Evolutionary conservation across 768 basidiomycete genomes (phyloP), one percentile per base, ranked within the genome.

Genomic region (Tephrocybe sp.): DNA sequence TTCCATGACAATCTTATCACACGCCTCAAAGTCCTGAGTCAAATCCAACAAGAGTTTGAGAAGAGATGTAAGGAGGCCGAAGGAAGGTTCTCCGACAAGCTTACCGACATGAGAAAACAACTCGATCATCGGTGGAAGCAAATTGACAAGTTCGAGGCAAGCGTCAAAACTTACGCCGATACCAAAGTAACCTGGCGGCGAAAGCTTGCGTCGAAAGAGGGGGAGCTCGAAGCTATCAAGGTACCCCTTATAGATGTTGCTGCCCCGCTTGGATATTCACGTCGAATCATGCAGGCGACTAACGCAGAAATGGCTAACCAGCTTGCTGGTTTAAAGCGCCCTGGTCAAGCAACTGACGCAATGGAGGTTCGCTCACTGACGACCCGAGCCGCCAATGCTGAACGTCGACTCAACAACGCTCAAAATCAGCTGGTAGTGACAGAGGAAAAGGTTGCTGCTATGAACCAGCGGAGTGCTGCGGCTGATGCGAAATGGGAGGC

Each of bases 1-100:
- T 97, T 99, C 77, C 91, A 96, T 59, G 94, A 97, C 68, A 94
- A 93, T 59, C 81, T 99, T 20, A 88, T 97, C 62, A 82, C 85
- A 1, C 83, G 95, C 11, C 76, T 99, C 24, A 93, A 93, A 62
- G 76, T 85, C 0, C 80, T 98, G 51, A 88, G 83, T 48, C 85
- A 91, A 57, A 88, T 98, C 30, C 87, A 93, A 65, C 67, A 80
- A 25, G 85, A 93, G 59, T 97, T 96, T 62, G 94, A 98, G 63
- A 88, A 84, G 62, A 82, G 88, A 10, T 76, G 77, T 56, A 93
- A 92, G 67, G 90, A 93, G 17, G 79, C 82, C 0, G 96, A 98
- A 61, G 69, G 69, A 3, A 77, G 77, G 20, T 91, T 88, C 58
- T 67, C 74, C 5, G 93, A 95, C 38, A 87, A 84, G 68, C 68